A percentile compares a stretch with the other conserved stretches of the same genome.
phyloP scores from a whole-genome alignment of 2,329 filamentous ascomycete genomes.

The Phoma sp. region DNA sequence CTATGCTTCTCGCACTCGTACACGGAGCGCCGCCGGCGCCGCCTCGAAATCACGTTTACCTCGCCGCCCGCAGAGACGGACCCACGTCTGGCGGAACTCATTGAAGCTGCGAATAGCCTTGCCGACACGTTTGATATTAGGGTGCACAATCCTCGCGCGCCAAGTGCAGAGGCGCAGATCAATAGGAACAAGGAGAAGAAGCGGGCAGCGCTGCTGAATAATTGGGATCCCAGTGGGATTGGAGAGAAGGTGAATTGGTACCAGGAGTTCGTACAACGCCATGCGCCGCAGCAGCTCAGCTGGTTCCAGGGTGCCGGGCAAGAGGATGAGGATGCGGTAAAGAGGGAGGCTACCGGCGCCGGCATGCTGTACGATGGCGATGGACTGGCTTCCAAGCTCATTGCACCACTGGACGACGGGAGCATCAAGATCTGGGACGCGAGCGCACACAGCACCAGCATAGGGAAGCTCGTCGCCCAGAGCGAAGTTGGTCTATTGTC shows the following conservation, averaged over 20 bases:
- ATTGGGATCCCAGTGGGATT: constrained; percentile 83
- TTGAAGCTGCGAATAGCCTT: constrained; percentile 51
- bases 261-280: constrained; percentile 83
- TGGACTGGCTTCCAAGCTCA: constrained; percentile 65
- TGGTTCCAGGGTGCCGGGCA: constrained; percentile 74
- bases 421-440: constrained; percentile 86
- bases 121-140: constrained; percentile 32
- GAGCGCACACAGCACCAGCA: constrained; percentile 59
- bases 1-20: constrained; percentile 54
- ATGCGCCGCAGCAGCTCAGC: constrained; percentile 74
- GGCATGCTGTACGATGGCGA: constrained; percentile 67
- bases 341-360: constrained; percentile 75
- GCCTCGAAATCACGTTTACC: constrained; percentile 32
- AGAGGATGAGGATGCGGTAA: constrained; percentile 48
- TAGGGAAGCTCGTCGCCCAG: constrained; percentile 69
- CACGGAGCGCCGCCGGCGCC: constrained; percentile 67
- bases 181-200: constrained; percentile 47
- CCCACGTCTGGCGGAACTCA: constrained; percentile 53
- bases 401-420: constrained; percentile 85
- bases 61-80: constrained; percentile 40
- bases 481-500: constrained; percentile 74
- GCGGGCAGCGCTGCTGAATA: constrained; percentile 68
- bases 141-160: constrained; percentile 35
- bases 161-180: constrained; percentile 41
- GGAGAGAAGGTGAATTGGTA: constrained; percentile 82